Evolutionary conservation across 129 eudicot genomes (phyloP), one percentile per base, ranked within the genome.

Genomic region (Rutidosis leptorrhynchoides): DNA sequence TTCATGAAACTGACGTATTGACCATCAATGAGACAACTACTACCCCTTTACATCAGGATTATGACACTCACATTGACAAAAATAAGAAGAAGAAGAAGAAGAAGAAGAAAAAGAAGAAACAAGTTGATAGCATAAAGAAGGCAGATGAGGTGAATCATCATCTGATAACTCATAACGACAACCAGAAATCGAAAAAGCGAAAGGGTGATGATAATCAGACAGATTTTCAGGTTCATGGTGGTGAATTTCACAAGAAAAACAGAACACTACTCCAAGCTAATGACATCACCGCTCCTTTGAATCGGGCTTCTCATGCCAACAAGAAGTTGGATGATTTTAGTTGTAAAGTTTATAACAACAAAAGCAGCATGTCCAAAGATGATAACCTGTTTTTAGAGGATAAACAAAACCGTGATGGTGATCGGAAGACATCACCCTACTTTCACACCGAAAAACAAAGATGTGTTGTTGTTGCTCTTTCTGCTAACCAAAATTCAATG

Each of bases 351-450:
- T 11, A 12, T 2, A 22, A 6, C 16, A 53, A 53, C 2, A 53
- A 24, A 9, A 53, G 35, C 35, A 40, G 1, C 28, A 60, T 17
- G 45, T 30, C 65, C 17, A 60, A 55, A 48, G 8, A 69, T 24
- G 72, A 72, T 56, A 55, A 72, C 48, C 49, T 60, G 8, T 45
- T 81, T 64, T 55, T 79, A 0, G 73, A 62, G 9, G 42, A 33
- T 1, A 9, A 33, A 33, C 42, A 33, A 33, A 33, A 12, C 42
- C 45, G 45, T 37, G 45, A 10, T 37, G 45, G 45, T 28, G 32
- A 53, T 51, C 57, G 12, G 26, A 19, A 19, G 24, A 19, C 19
- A 15, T 35, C 58, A 26, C 53, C 46, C 32, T 19, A 11, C 24
- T 69, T 69, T 56, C 28, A 32, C 22, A 25, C 4, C 0, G 16